These are phyloP conservation scores for Calonectria ilicicola DNA, from an alignment of 2,329 filamentous ascomycete genomes.

Conservation along the genomic window DNA sequence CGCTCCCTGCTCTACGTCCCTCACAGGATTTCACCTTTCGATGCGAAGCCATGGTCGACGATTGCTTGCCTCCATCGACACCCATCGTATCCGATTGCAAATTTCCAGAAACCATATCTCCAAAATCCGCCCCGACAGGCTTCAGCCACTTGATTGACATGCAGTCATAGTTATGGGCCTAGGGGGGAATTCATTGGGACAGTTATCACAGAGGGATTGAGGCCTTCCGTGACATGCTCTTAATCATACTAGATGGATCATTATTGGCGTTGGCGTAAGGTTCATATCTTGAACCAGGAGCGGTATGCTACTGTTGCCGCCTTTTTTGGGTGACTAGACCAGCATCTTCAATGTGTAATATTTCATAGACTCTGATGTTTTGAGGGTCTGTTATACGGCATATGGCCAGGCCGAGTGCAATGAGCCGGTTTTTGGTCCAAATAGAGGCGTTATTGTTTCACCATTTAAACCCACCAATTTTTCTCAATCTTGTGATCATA, in stretches of 20 bases:
- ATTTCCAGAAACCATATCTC: conserved; percentile 55
- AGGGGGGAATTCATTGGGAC: not conserved
- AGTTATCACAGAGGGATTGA: conserved; percentile 8
- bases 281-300: conserved; percentile 22
- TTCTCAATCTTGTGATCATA: too few relatives aligned
- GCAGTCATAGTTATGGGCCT: conserved; percentile 10
- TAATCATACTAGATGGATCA: conserved; percentile 24
- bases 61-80: conserved; percentile 30
- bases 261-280: conserved; percentile 32
- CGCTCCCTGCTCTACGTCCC: conserved; percentile 42
- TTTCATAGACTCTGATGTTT: not conserved
- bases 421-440: conserved; percentile 4
- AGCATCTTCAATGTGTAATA: conserved; percentile 22
- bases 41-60: conserved; percentile 16
- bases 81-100: conserved; percentile 34
- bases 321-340: conserved; percentile 10
- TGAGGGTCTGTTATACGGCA: not conserved
- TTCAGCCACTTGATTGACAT: conserved; percentile 54
- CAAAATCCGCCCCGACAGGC: conserved; percentile 54
- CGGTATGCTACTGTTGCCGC: conserved; percentile 15
- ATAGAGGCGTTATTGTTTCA: conserved; percentile 16
- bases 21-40: conserved; percentile 31
- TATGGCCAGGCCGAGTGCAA: conserved; percentile 12
- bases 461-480: not conserved
- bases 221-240: conserved; percentile 10